A percentile compares a stretch with the other conserved stretches of the same genome.
Conservation (phyloP, 805 yeast genomes). For the Pichia cephalocereana region DNA sequence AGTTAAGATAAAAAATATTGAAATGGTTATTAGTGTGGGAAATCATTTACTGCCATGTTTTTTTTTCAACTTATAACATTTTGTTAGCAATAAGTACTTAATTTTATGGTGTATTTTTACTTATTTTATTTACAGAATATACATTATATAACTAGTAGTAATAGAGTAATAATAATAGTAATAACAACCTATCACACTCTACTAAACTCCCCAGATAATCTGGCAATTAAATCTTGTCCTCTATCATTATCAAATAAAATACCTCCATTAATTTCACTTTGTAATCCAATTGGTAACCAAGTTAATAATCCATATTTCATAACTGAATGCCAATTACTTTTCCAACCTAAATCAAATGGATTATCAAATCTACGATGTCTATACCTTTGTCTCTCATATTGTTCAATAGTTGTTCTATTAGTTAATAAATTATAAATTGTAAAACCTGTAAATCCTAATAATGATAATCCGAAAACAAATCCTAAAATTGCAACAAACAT, state of each 20-base stretch:
- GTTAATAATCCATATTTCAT: background rate
- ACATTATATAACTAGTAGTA: too few relatives aligned
- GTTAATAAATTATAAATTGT: conserved; percentile 47
- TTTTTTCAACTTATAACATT: too few relatives aligned
- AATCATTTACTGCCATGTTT: too few relatives aligned
- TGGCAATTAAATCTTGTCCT: background rate
- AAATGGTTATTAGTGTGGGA: too few relatives aligned
- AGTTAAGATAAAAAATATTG: too few relatives aligned
- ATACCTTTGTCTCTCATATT: conserved; percentile 46
- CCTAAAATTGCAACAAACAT: conserved; percentile 47
- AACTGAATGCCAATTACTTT: conserved; percentile 44
- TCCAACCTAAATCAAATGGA: conserved; percentile 64
- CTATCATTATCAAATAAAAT: background rate
- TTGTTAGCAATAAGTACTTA: too few relatives aligned
- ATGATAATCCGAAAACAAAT: conserved; percentile 44
- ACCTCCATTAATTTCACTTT: background rate
- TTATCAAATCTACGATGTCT: conserved; percentile 45
- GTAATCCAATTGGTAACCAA: background rate
- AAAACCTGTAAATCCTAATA: conserved; percentile 47
- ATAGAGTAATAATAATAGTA: too few relatives aligned
- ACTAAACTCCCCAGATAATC: background rate
- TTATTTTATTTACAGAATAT: too few relatives aligned
- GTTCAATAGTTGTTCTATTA: conserved; percentile 79
- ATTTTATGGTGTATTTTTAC: too few relatives aligned
- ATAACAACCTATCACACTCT: too few relatives aligned